These are phyloP conservation scores for Leccinum sublutescens DNA, from an alignment of 768 basidiomycete genomes.

Conservation along the genomic window DNA sequence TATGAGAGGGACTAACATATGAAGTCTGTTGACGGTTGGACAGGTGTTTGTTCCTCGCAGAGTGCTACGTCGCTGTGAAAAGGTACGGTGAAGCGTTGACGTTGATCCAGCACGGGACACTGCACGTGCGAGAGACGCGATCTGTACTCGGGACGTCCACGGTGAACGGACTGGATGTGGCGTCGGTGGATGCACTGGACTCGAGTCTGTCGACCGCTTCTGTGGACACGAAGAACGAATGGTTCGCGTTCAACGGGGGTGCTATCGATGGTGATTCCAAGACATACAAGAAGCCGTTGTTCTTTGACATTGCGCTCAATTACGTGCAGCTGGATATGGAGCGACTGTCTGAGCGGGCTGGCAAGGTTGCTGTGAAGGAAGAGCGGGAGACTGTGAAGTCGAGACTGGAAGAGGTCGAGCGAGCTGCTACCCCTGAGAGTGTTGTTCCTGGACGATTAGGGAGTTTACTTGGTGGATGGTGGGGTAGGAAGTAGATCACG, in stretches of 20 bases:
- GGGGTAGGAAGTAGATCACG: conserved; percentile 46
- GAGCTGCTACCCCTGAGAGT: conserved; percentile 49
- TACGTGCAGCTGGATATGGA: conserved; percentile 89
- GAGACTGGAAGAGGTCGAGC: conserved; percentile 52
- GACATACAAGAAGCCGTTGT: conserved; percentile 76
- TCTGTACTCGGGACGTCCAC: too few species aligned
- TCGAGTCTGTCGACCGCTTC: too few species aligned
- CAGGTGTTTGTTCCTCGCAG: conserved; percentile 75
- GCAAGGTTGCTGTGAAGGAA: conserved; percentile 41
- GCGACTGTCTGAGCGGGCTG: conserved; percentile 64
- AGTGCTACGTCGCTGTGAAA: conserved; percentile 68
- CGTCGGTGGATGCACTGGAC: too few species aligned
- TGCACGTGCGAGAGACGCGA: too few species aligned
- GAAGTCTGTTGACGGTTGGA: conserved; percentile 3
- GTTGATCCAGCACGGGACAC: conserved; percentile 60
- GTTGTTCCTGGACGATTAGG: conserved; percentile 44
- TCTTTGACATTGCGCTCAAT: conserved; percentile 94
- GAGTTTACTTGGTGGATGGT: conserved; percentile 78
- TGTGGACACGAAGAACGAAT: too few species aligned
- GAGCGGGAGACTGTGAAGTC: conserved; percentile 40
- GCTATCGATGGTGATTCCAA: conserved; percentile 39
- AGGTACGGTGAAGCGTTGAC: conserved; percentile 71
- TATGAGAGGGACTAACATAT: conserved; percentile 4
- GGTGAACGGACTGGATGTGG: too few species aligned
- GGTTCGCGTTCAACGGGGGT: too few species aligned